Percentiles rank a stretch among this genome's conserved stretches.
Conservation (phyloP, 176 grass and related monocot species). For the Cenchrus purpureus region DNA sequence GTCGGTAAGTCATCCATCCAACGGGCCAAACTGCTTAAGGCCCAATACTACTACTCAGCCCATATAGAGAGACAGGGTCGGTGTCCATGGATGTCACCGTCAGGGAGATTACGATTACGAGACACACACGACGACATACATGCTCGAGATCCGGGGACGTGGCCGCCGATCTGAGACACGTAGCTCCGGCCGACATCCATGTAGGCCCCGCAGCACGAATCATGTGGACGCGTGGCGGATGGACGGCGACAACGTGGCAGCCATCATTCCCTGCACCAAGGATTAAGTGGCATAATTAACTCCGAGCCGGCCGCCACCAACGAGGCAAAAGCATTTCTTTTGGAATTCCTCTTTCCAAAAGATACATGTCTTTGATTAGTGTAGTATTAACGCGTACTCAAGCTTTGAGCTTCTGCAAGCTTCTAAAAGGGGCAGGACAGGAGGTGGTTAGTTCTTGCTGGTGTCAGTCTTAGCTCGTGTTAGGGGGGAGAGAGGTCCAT, state of each 20-base stretch:
- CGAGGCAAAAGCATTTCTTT: neutral
- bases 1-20: too few relatives aligned
- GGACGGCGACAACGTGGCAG: slow-evolving; percentile 15
- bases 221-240: neutral
- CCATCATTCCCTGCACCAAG: neutral
- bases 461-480: neutral
- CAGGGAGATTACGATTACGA: too few relatives aligned
- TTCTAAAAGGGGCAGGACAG: slow-evolving; percentile 15
- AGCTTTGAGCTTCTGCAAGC: neutral
- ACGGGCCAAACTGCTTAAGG: neutral
- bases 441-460: too few relatives aligned
- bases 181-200: neutral
- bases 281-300: neutral
- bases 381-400: neutral
- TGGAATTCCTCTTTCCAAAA: neutral
- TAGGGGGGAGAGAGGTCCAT: neutral
- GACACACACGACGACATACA: neutral
- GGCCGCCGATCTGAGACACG: neutral
- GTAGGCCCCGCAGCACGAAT: neutral
- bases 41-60: neutral
- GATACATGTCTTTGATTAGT: neutral
- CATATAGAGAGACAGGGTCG: too few relatives aligned
- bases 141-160: neutral
- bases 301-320: neutral
- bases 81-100: too few relatives aligned